Evolutionary conservation across 306 rosid genomes (phyloP).

Genomic region (Herpetospermum pedunculosum): DNA sequence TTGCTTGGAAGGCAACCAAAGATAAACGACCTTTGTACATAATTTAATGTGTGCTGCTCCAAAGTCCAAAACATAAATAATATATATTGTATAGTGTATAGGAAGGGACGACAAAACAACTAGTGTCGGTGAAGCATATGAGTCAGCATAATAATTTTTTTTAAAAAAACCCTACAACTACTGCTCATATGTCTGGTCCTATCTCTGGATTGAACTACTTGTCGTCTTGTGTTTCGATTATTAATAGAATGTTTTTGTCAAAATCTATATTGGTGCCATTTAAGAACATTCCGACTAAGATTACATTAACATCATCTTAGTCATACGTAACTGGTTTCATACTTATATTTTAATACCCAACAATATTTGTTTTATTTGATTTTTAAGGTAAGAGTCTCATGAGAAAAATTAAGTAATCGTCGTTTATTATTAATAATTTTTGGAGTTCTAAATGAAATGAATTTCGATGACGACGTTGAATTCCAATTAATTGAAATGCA

Average conservation of each 20-base stretch:
- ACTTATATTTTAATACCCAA: neutral
- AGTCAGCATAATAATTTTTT: slow-evolving; percentile 1
- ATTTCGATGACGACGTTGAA: no score
- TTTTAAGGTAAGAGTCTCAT: no score
- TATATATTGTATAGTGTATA: neutral
- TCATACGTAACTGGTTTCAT: neutral
- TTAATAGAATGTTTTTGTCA: slow-evolving; percentile 9
- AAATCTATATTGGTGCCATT: neutral
- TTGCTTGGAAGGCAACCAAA: slow-evolving; percentile 3
- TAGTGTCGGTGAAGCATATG: slow-evolving; percentile 6
- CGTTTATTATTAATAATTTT: no score
- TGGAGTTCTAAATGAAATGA: no score
- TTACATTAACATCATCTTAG: neutral
- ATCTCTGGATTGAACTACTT: neutral
- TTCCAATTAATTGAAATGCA: no score
- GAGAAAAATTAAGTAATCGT: no score
- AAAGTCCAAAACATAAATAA: neutral
- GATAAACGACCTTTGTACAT: neutral
- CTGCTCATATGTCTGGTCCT: neutral
- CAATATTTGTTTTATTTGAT: neutral
- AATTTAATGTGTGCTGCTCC: neutral
- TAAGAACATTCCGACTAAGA: slow-evolving; percentile 11
- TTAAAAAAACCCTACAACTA: neutral
- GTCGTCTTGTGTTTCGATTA: neutral
- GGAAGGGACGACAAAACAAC: neutral